A percentile compares a stretch with the other conserved stretches of the same genome.
phyloP scores from a whole-genome alignment of 2,329 filamentous ascomycete genomes.

The Calonectria pseudoturangicola region DNA sequence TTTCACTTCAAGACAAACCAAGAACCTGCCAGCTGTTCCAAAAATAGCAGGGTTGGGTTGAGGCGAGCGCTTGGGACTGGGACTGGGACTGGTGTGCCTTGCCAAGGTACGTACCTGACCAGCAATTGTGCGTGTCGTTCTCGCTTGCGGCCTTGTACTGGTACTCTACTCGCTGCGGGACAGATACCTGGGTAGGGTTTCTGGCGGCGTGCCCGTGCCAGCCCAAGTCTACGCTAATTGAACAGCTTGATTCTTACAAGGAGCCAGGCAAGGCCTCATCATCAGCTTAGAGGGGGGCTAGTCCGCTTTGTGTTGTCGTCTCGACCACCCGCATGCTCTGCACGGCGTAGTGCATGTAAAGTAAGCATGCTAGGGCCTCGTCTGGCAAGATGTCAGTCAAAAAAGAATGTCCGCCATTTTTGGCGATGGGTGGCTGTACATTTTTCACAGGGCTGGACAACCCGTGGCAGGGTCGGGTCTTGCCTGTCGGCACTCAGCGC shows the following conservation, averaged over 20 bases:
- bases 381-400: slow-evolving; percentile 26
- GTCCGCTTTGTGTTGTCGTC: slow-evolving; percentile 16
- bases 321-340: slow-evolving; percentile 26
- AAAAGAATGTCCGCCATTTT: slow-evolving; percentile 22
- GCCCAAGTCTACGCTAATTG: slow-evolving; percentile 23
- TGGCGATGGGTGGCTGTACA: slow-evolving; percentile 36
- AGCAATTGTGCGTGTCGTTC: slow-evolving; percentile 13
- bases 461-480: slow-evolving; percentile 14
- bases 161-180: slow-evolving; percentile 3
- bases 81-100: slow-evolving; percentile 32
- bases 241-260: slow-evolving; percentile 17
- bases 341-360: slow-evolving; percentile 33
- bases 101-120: slow-evolving; percentile 2
- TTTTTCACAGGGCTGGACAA: slow-evolving; percentile 32
- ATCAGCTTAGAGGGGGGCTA: slow-evolving; percentile 35
- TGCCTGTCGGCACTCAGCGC: slow-evolving; percentile 31
- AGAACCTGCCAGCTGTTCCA: slow-evolving; percentile 49
- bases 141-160: slow-evolving; percentile 4
- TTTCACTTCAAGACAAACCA: slow-evolving; percentile 50
- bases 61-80: slow-evolving; percentile 44
- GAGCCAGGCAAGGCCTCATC: slow-evolving; percentile 15
- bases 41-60: slow-evolving; percentile 55
- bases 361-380: slow-evolving; percentile 36
- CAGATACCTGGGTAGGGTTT: slow-evolving; percentile 2
- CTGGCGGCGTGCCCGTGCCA: slow-evolving; percentile 47